Base-by-base conservation (phyloP, 2,329 filamentous ascomycete species). In the Alternaria conjuncta region DNA sequence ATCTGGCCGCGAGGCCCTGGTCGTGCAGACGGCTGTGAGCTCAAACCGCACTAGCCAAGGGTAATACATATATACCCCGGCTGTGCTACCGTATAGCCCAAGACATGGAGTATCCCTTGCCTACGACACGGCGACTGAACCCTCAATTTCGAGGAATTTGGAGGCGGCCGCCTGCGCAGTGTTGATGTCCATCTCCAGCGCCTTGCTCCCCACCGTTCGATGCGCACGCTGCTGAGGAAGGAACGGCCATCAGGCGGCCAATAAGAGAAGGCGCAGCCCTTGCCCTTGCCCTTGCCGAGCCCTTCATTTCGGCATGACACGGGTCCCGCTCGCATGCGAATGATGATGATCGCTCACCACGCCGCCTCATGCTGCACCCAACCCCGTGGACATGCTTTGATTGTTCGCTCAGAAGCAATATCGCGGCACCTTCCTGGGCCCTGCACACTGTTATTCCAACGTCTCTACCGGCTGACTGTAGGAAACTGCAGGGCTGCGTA, bases 21-120 rank as follows among this genome's bases (percentile, higher is more conserved):
- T 68, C 63, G 64, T 65, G 65, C 65, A 68, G 65, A 69, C 60
- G 67, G 69, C 63, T 64, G 60, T 60, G 49, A 55, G 45, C 54
- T 68, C 70, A 69, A 73, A 72, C 66, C 21, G 53, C 61, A 46
- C 67, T 65, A 68, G 64, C 49, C 65, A 67, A 57, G 68, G 66
- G 61, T 26, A 26, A 44, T 9, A 28, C 18, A 44, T 21, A 23
- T 25, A 44, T 32, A 50, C 55, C 55, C 60, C 56, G 30, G 56
- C 45, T 51, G 23, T 41, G 36, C 56, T n/a, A 43, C 55, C n/a
- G 28, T 45, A 47, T 44, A 50, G 50, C n/a, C 20, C 23, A 49
- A 26, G 13, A 49, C 21, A 26, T 25, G 21, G 21, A 18, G 36
- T 18, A 41, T 41, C 36, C 36, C 36, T 49, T n/a, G 21, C n/a